Base-by-base conservation (phyloP, 164 flowering plant genomes). In the Kingdonia uniflora region DNA sequence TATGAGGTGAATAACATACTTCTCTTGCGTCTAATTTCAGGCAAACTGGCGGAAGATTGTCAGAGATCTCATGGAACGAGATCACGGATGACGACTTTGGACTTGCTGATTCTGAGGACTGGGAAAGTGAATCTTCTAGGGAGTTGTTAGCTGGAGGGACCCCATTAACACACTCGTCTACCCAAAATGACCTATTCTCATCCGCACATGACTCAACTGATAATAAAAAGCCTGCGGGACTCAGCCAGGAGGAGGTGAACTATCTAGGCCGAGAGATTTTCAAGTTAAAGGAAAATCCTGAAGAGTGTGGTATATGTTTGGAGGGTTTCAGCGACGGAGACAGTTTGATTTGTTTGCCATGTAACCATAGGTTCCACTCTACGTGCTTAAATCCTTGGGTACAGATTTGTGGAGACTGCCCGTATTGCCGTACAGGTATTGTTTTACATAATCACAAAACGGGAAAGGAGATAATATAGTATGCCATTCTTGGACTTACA, bases 371-470 rank as follows among this genome's bases (percentile, higher is more conserved):
- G 61, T 89, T 80, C 60, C 97, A 89, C 63, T 65, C 65, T 5
- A 24, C 57, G 11, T 89, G 95, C 76, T 65, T 89, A 66, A 65
- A 67, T 51, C 90, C 89, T 0, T 89, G 92, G 97, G 70, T 86
- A 51, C 68, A 70, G 59, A 65, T 61, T 51, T 74, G 92, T 53
- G 97, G 90, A 2, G 92, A 82, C 66, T 89, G 97, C 74, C 97
- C 97, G 2, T 79, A 82, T 55, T 86, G 97, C 52, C 76, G 94
- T 22, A 69, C 62, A 54, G 62, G 29, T 51, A 71, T 88, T 55
- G 50, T 42, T 29, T 40, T 67, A 56, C 24, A 3, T 17, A 15
- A 55, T 33, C 50, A 43, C n/a, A 16, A n/a, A 11, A 15, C 17
- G 6, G 21, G 33, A 16, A 29, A 43, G 42, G 19, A 19, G 19